These are phyloP conservation scores for Talaromyces piceae DNA, from an alignment of 2,329 filamentous ascomycete genomes.

Conservation along the genomic window DNA sequence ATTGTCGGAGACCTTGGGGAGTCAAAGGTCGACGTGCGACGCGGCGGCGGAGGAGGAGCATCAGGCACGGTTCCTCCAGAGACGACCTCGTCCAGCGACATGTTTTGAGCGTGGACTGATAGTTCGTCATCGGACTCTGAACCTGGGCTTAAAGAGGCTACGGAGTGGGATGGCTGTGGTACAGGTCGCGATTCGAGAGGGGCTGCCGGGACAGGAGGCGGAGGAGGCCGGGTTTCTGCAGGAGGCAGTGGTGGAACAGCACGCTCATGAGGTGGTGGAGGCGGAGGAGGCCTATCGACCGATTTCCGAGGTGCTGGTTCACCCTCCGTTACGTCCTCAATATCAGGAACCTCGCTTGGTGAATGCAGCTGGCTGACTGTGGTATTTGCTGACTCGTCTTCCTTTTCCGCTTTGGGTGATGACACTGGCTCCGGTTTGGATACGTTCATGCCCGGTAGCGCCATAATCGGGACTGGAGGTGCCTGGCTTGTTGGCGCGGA, in stretches of 20 bases:
- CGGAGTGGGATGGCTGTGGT: constrained; percentile 46
- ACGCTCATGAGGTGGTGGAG: constrained; percentile 45
- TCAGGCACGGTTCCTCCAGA: constrained; percentile 31
- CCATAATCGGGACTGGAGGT: constrained; percentile 48
- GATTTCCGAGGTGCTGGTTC: constrained; percentile 26
- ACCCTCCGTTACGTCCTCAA: constrained; percentile 43
- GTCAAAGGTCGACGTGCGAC: constrained; percentile 29
- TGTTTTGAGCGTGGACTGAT: constrained; percentile 46
- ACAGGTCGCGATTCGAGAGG: constrained; percentile 33
- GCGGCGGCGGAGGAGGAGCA: constrained; percentile 22
- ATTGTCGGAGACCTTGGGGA: constrained; percentile 24
- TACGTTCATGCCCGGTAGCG: constrained; percentile 62
- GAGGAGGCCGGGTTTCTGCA: constrained; percentile 30
- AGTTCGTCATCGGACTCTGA: constrained; percentile 87
- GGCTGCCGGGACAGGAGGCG: constrained; percentile 29
- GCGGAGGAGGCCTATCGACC: constrained; percentile 36
- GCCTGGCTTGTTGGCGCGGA: constrained; percentile 25
- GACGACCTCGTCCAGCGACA: constrained; percentile 34
- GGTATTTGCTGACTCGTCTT: constrained; percentile 42
- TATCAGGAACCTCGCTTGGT: constrained; percentile 45
- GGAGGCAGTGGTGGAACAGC: constrained; percentile 38
- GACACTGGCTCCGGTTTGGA: constrained; percentile 42
- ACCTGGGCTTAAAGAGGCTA: constrained; percentile 63
- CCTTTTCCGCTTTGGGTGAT: constrained; percentile 40
- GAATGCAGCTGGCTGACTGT: constrained; percentile 36